Conservation (phyloP, 441 rosid genomes). For the Theobroma grandiflorum region DNA sequence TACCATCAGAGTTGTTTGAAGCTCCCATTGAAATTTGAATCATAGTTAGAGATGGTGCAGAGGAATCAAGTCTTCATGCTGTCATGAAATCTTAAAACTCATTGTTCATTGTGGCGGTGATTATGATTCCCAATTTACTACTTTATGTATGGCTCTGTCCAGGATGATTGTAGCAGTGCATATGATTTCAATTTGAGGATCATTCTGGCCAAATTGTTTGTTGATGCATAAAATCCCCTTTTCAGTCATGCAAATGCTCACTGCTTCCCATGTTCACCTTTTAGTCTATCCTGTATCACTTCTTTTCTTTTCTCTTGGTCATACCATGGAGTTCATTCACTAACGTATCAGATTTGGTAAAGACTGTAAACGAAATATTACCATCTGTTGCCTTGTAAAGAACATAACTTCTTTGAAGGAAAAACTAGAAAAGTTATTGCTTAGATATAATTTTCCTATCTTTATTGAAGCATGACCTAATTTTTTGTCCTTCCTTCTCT, state of each 20-base stretch:
- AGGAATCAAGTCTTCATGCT: neutral
- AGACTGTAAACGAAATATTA: neutral
- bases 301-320: neutral
- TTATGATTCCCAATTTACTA: neutral
- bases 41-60: neutral
- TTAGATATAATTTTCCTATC: neutral
- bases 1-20: neutral
- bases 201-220: neutral
- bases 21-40: neutral
- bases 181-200: neutral
- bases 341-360: neutral
- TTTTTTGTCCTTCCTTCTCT: slow-evolving; percentile 11
- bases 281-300: neutral
- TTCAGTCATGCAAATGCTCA: neutral
- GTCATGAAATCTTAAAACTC: neutral
- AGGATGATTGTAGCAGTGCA: neutral
- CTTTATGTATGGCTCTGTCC: neutral
- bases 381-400: neutral
- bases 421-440: neutral
- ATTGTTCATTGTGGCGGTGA: neutral
- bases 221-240: neutral
- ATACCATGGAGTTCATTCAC: neutral
- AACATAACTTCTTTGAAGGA: neutral
- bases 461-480: slow-evolving; percentile 7
- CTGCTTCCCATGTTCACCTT: neutral